Conservation (phyloP, 2,329 filamentous ascomycete genomes). For the Tolypocladium sp. region DNA sequence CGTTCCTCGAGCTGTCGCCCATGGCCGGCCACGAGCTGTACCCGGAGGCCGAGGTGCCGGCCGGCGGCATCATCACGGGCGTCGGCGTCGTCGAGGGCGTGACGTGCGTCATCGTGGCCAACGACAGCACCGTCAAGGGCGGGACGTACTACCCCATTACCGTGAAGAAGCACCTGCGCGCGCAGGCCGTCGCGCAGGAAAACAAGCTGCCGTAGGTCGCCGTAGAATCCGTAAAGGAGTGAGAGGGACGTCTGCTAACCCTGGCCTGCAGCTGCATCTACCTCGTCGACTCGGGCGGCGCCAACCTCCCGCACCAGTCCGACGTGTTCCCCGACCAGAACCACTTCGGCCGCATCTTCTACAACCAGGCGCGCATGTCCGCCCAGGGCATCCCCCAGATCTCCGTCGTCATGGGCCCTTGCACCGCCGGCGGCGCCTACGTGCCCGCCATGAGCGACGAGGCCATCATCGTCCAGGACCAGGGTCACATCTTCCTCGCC, state of each 20-base stretch:
- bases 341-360: slow-evolving; percentile 96
- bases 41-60: slow-evolving; percentile 75
- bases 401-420: slow-evolving; percentile 93
- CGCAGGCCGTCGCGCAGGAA: slow-evolving; percentile 82
- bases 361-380: slow-evolving; percentile 94
- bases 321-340: slow-evolving; percentile 93
- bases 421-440: slow-evolving; percentile 91
- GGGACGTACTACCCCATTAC: slow-evolving; percentile 96
- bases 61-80: slow-evolving; percentile 86
- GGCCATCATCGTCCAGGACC: slow-evolving; percentile 89
- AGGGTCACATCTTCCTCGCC: slow-evolving; percentile 96
- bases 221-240: neutral
- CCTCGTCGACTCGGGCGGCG: slow-evolving; percentile 89
- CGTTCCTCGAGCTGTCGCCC: slow-evolving; percentile 89
- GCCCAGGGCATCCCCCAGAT: slow-evolving; percentile 84
- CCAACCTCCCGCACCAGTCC: slow-evolving; percentile 88
- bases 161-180: slow-evolving; percentile 92
- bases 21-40: slow-evolving; percentile 83
- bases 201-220: slow-evolving; percentile 59
- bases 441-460: slow-evolving; percentile 97
- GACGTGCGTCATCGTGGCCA: slow-evolving; percentile 85
- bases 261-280: slow-evolving; percentile 65
- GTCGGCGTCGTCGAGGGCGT: slow-evolving; percentile 86
- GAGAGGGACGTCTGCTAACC: neutral
- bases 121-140: slow-evolving; percentile 95